Conservation (phyloP, 2,329 filamentous ascomycete species). For the Passalora sequoiae region DNA sequence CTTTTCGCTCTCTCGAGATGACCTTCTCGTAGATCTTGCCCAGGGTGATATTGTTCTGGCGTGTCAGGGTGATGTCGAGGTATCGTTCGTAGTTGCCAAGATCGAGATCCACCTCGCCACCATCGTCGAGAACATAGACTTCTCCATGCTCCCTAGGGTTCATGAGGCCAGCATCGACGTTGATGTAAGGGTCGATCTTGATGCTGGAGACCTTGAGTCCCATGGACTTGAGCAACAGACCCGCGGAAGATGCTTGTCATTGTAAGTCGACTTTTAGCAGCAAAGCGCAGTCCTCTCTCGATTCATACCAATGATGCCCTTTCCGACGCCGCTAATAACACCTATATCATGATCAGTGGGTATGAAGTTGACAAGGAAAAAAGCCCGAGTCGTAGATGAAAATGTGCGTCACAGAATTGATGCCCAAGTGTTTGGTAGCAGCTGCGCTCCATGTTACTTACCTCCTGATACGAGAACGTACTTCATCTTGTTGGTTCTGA, state of each 20-base stretch:
- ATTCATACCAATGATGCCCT: slow-evolving; percentile 62
- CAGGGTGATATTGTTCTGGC: slow-evolving; percentile 94
- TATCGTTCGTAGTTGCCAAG: slow-evolving; percentile 76
- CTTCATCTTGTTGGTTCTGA: slow-evolving; percentile 58
- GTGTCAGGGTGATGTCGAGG: slow-evolving; percentile 71
- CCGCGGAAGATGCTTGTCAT: slow-evolving; percentile 58
- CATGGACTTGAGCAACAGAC: slow-evolving; percentile 71
- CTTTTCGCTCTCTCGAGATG: slow-evolving; percentile 65
- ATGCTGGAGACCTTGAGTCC: slow-evolving; percentile 68
- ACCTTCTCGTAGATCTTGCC: slow-evolving; percentile 93
- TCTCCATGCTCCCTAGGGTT: slow-evolving; percentile 74
- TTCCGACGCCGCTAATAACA: slow-evolving; percentile 56
- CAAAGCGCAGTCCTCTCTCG: slow-evolving; percentile 3
- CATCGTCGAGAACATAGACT: slow-evolving; percentile 80
- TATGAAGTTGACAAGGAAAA: too few relatives aligned
- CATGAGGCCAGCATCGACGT: slow-evolving; percentile 71
- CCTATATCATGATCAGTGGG: slow-evolving; percentile 30
- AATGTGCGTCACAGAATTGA: too few relatives aligned
- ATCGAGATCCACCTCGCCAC: slow-evolving; percentile 70
- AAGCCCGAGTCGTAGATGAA: too few relatives aligned
- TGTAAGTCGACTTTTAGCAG: slow-evolving; percentile 8
- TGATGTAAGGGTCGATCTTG: slow-evolving; percentile 70
- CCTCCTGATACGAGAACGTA: slow-evolving; percentile 77
- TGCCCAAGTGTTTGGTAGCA: too few relatives aligned
- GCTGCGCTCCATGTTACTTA: too few relatives aligned